Evolutionary conservation across 306 rosid genomes (phyloP).

Genomic region (Benincasa hispida): DNA sequence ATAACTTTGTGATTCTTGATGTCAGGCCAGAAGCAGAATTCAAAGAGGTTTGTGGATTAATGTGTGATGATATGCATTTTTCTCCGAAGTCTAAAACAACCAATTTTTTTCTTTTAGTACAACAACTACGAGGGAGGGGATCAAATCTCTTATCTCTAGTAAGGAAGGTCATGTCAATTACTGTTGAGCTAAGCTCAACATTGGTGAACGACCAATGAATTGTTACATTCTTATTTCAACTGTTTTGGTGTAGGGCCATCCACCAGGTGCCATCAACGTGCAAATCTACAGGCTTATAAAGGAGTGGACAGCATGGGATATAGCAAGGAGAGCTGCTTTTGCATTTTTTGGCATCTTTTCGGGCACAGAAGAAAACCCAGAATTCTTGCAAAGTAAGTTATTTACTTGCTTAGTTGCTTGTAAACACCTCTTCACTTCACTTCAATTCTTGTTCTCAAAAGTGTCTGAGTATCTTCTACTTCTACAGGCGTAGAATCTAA

Average conservation of each 20-base stretch:
- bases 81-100: not conserved
- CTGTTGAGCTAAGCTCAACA: no score
- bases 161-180: no score
- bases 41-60: conserved; percentile 49
- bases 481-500: conserved; percentile 62
- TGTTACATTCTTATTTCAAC: conserved; percentile 6
- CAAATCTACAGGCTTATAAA: conserved; percentile 95
- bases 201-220: not conserved
- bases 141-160: no score
- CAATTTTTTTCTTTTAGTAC: no score
- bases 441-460: not conserved
- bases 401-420: no score
- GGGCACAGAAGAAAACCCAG: conserved; percentile 98
- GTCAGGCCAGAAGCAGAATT: conserved; percentile 94
- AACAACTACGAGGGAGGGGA: no score
- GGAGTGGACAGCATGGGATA: conserved; percentile 99
- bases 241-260: conserved; percentile 52
- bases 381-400: conserved; percentile 52
- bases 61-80: conserved; percentile 4
- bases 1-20: conserved; percentile 86
- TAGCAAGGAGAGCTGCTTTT: conserved; percentile 93
- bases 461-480: not conserved
- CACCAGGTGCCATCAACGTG: conserved; percentile 73
- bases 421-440: not conserved
- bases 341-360: conserved; percentile 92